These are phyloP conservation scores for Acmispon strigosus DNA, from an alignment of 306 rosid species.

Conservation along the genomic window DNA sequence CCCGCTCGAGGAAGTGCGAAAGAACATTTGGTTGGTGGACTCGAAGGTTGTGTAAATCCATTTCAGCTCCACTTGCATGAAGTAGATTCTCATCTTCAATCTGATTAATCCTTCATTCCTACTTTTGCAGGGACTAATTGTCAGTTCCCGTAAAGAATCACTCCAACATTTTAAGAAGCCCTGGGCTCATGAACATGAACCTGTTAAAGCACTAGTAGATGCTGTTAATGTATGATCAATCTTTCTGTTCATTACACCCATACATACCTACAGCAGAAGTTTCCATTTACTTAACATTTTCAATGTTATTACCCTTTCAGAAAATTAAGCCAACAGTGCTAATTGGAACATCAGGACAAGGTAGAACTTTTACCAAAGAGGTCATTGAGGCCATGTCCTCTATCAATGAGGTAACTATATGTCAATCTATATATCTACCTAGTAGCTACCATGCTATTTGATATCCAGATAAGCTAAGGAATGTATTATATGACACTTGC, in stretches of 20 bases:
- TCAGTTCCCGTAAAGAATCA: conserved; percentile 72
- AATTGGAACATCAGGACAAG: conserved; percentile 92
- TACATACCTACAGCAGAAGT: neutral
- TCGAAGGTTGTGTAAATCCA: conserved; percentile 58
- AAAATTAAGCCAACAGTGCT: conserved; percentile 83
- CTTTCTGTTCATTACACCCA: conserved; percentile 5
- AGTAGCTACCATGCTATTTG: neutral
- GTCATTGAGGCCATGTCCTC: conserved; percentile 84
- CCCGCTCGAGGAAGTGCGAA: conserved; percentile 87
- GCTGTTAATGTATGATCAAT: conserved; percentile 59
- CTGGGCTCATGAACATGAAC: conserved; percentile 94
- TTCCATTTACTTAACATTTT: conserved; percentile 3
- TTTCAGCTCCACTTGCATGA: neutral
- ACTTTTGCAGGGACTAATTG: conserved; percentile 72
- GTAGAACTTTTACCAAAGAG: conserved; percentile 72
- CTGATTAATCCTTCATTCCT: conserved; percentile 11
- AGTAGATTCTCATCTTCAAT: conserved; percentile 11
- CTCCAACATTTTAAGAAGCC: conserved; percentile 97
- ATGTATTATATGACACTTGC: neutral
- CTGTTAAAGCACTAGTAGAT: conserved; percentile 50
- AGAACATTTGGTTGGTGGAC: conserved; percentile 90
- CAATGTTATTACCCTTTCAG: conserved; percentile 35
- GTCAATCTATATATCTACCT: neutral
- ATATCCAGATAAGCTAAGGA: neutral
- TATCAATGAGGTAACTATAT: conserved; percentile 64